These are phyloP conservation scores for Blastobotrys arbuscula DNA, from an alignment of 1,139 yeast species.

Conservation along the genomic window DNA sequence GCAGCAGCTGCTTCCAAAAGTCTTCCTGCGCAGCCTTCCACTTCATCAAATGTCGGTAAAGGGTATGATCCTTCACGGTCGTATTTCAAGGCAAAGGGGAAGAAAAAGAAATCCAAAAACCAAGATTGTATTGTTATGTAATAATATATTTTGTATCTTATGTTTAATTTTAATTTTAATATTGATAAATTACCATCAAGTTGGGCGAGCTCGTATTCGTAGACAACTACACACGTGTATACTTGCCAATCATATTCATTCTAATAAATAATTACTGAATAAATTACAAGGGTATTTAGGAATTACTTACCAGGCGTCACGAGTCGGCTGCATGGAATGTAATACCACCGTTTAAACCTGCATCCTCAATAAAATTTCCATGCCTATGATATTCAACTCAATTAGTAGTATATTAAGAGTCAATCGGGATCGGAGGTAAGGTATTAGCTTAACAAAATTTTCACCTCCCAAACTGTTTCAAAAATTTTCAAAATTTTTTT, in stretches of 20 bases:
- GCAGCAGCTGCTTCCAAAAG: neutral
- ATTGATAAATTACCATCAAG: neutral
- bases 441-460: no score
- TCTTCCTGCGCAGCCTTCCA: constrained; percentile 6
- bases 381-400: no score
- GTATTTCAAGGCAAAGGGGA: constrained; percentile 16
- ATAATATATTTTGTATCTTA: constrained; percentile 29
- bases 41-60: constrained; percentile 10
- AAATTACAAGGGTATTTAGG: no score
- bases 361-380: no score
- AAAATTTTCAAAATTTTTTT: neutral
- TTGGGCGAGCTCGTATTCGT: neutral
- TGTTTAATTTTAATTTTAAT: neutral
- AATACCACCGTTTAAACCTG: no score
- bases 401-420: no score
- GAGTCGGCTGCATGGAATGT: no score
- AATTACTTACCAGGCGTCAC: no score
- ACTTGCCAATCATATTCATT: neutral
- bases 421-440: neutral
- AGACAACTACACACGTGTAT: no score
- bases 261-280: no score
- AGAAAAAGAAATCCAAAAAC: constrained; percentile 20
- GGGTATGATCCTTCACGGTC: constrained; percentile 18
- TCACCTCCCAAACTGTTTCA: neutral
- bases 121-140: constrained; percentile 28